These are phyloP conservation scores for Hygrophorus russula DNA, from an alignment of 768 basidiomycete species.

Conservation along the genomic window DNA sequence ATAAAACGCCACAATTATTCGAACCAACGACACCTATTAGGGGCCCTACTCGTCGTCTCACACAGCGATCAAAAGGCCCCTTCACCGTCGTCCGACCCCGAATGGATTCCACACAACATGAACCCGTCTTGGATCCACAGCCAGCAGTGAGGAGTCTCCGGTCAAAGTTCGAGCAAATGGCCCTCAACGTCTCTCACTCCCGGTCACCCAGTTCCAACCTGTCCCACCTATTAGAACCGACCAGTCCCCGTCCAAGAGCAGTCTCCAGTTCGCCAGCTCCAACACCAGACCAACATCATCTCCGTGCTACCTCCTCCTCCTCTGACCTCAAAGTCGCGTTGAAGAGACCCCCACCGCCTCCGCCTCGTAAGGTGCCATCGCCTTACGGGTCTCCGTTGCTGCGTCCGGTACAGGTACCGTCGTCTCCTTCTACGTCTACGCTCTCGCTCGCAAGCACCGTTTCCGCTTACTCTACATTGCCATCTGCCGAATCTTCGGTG, in stretches of 20 bases:
- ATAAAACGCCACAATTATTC: too few relatives aligned
- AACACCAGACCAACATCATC: slow-evolving; percentile 16
- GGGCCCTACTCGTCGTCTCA: too few relatives aligned
- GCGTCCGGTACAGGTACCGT: slow-evolving; percentile 26
- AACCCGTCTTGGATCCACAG: too few relatives aligned
- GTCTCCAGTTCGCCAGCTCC: slow-evolving; percentile 21
- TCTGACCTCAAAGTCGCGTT: slow-evolving; percentile 37
- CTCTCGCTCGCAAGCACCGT: neutral
- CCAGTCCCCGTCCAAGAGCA: slow-evolving; percentile 30
- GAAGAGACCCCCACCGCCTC: slow-evolving; percentile 49
- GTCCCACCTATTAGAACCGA: slow-evolving; percentile 18
- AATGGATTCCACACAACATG: too few relatives aligned
- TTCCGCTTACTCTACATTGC: neutral
- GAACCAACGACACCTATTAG: too few relatives aligned
- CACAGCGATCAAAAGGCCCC: too few relatives aligned
- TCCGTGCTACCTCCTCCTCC: slow-evolving; percentile 39
- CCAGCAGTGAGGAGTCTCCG: slow-evolving; percentile 63
- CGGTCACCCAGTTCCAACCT: slow-evolving; percentile 11
- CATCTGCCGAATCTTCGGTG: neutral
- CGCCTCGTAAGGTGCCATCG: slow-evolving; percentile 30
- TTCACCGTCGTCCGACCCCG: too few relatives aligned
- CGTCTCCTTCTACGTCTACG: neutral
- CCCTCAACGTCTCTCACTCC: slow-evolving; percentile 23
- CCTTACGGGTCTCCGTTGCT: slow-evolving; percentile 39
- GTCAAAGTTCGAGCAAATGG: slow-evolving; percentile 62